These are phyloP conservation scores for Huntiella decipiens DNA, from an alignment of 2,329 filamentous ascomycete species.

Conservation along the genomic window DNA sequence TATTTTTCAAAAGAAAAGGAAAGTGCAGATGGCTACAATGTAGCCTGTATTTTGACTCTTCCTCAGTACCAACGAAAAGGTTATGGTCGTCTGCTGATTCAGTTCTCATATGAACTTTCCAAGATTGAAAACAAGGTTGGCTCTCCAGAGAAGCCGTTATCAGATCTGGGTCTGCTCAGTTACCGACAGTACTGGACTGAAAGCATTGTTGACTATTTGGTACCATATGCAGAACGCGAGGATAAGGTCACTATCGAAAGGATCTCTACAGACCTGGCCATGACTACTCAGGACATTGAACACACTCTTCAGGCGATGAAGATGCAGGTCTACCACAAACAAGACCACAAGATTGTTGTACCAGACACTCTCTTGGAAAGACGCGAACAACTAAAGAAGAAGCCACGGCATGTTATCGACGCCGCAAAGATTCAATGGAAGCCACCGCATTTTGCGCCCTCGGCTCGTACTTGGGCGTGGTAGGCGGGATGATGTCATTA, in stretches of 20 bases:
- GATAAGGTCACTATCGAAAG: slow-evolving; percentile 70
- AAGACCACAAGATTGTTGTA: slow-evolving; percentile 88
- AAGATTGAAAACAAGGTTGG: slow-evolving; percentile 91
- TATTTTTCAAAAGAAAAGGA: slow-evolving; percentile 99
- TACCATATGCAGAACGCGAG: slow-evolving; percentile 48
- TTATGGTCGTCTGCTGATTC: slow-evolving; percentile 80
- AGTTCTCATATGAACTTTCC: slow-evolving; percentile 92
- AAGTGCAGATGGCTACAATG: slow-evolving; percentile 88
- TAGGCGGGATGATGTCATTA: slow-evolving; percentile 20
- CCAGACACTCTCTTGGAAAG: slow-evolving; percentile 66
- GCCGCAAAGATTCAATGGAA: slow-evolving; percentile 77
- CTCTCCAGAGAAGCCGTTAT: slow-evolving; percentile 89
- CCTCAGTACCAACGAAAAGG: slow-evolving; percentile 94
- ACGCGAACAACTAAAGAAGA: slow-evolving; percentile 61
- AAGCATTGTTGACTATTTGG: slow-evolving; percentile 71
- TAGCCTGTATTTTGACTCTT: slow-evolving; percentile 90
- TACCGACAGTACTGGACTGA: slow-evolving; percentile 98
- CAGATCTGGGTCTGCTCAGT: slow-evolving; percentile 77
- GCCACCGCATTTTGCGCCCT: slow-evolving; percentile 82
- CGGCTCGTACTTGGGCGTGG: slow-evolving; percentile 90
- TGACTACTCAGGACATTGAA: slow-evolving; percentile 95
- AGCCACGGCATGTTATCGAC: slow-evolving; percentile 60
- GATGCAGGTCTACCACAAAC: slow-evolving; percentile 91
- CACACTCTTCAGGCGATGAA: slow-evolving; percentile 85
- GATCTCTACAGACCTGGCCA: slow-evolving; percentile 59